phyloP scores from a whole-genome alignment of 768 basidiomycete genomes.

The Naganishia randhawae region DNA sequence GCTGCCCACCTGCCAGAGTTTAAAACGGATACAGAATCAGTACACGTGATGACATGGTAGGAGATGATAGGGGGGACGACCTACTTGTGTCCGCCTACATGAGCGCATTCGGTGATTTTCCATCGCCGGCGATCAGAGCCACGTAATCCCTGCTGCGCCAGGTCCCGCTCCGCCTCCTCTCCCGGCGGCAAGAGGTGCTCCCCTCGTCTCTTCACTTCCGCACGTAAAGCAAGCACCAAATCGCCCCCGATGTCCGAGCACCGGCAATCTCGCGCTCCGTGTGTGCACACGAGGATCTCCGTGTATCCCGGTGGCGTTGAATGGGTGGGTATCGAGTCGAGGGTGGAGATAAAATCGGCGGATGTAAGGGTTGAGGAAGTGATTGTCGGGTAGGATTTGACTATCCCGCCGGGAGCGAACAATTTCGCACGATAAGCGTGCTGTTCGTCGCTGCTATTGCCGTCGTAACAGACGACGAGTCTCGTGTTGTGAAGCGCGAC shows the following conservation, averaged over 20 bases:
- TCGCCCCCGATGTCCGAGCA: constrained; percentile 66
- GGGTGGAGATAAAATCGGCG: background rate
- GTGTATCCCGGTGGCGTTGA: background rate
- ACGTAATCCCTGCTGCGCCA: background rate
- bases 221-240: constrained; percentile 58
- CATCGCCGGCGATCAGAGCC: no score
- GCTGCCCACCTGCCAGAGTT: constrained; percentile 45
- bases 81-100: constrained; percentile 81
- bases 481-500: background rate
- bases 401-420: constrained; percentile 38
- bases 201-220: constrained; percentile 54
- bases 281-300: constrained; percentile 63
- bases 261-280: constrained; percentile 72
- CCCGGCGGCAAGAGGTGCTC: constrained; percentile 19
- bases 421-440: constrained; percentile 37
- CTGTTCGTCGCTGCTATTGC: constrained; percentile 1
- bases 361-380: constrained; percentile 8
- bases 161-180: background rate
- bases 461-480: constrained; percentile 22
- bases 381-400: constrained; percentile 21
- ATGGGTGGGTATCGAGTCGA: background rate
- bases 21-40: constrained; percentile 53
- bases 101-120: constrained; percentile 64
- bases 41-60: no score
- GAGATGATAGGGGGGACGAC: constrained; percentile 42